A percentile compares a stretch with the other conserved stretches of the same genome.
Evolutionary conservation across 345 rosid genomes (phyloP).

Genomic region (Acer negundo): DNA sequence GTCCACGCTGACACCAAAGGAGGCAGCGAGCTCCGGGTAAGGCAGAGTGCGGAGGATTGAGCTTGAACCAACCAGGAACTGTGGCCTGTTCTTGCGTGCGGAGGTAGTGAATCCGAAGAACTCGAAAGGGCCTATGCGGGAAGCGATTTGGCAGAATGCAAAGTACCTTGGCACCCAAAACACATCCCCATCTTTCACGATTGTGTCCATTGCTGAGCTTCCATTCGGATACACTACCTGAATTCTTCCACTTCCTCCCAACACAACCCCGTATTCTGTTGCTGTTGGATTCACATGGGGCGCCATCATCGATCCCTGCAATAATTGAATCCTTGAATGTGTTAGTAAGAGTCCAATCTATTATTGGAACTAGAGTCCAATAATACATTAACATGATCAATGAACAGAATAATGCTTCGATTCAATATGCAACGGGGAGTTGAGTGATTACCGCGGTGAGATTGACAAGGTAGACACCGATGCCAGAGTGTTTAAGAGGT

Average conservation of each 20-base stretch:
- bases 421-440: too few species aligned
- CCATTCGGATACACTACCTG: constrained; percentile 81
- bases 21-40: constrained; percentile 53
- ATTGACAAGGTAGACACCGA: constrained; percentile 70
- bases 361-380: too few species aligned
- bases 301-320: constrained; percentile 95
- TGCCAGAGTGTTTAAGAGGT: constrained; percentile 66
- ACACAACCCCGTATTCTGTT: constrained; percentile 77
- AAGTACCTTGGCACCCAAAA: constrained; percentile 87
- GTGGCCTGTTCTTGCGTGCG: constrained; percentile 71
- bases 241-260: constrained; percentile 66
- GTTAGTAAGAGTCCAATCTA: too few species aligned
- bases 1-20: constrained; percentile 55
- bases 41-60: constrained; percentile 52
- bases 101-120: constrained; percentile 92
- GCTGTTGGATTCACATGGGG: constrained; percentile 88
- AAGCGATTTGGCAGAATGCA: constrained; percentile 84
- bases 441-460: constrained; percentile 68
- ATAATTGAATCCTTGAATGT: too few species aligned
- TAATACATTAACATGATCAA: too few species aligned
- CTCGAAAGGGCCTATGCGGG: constrained; percentile 56
- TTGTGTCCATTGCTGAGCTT: constrained; percentile 54
- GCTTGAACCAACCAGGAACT: constrained; percentile 68
- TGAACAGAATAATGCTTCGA: too few species aligned
- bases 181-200: constrained; percentile 65